These are phyloP conservation scores for Clarireedia paspali DNA, from an alignment of 2,329 filamentous ascomycete genomes.

Conservation along the genomic window DNA sequence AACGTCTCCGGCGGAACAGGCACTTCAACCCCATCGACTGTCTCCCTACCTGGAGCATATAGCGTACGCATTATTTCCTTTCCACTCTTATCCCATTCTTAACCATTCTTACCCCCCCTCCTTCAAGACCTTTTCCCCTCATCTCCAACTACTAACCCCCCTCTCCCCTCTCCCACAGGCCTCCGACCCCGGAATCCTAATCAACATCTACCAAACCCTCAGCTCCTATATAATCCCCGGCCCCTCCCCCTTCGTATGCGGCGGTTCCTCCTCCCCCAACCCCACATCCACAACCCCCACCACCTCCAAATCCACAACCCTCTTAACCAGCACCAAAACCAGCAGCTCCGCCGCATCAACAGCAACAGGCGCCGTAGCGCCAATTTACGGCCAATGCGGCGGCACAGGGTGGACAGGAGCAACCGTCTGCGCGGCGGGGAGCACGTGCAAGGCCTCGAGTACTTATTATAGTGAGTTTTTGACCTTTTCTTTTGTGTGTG, in stretches of 20 bases:
- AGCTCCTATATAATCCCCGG: constrained; percentile 35
- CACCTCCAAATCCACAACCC: not conserved
- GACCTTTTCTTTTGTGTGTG: not conserved
- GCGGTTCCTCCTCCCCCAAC: not conserved
- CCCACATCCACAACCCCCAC: not conserved
- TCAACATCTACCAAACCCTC: constrained; percentile 36
- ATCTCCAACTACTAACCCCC: too few species aligned
- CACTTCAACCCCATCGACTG: constrained; percentile 16
- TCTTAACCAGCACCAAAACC: not conserved
- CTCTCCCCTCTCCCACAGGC: constrained; percentile 16
- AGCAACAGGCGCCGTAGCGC: not conserved
- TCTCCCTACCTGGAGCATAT: constrained; percentile 22
- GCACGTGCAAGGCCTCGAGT: constrained; percentile 14
- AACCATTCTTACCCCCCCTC: too few species aligned
- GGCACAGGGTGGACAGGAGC: not conserved
- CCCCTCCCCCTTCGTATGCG: constrained; percentile 27
- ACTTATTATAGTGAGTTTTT: constrained; percentile 10
- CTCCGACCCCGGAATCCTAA: constrained; percentile 39
- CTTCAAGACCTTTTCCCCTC: too few species aligned
- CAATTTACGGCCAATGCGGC: not conserved
- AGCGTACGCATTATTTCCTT: not conserved
- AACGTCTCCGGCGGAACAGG: constrained; percentile 35
- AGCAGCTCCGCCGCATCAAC: not conserved
- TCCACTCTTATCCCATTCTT: too few species aligned
- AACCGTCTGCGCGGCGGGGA: not conserved